phyloP scores from a whole-genome alignment of 257 asterid species.

The Primulina eburnea region DNA sequence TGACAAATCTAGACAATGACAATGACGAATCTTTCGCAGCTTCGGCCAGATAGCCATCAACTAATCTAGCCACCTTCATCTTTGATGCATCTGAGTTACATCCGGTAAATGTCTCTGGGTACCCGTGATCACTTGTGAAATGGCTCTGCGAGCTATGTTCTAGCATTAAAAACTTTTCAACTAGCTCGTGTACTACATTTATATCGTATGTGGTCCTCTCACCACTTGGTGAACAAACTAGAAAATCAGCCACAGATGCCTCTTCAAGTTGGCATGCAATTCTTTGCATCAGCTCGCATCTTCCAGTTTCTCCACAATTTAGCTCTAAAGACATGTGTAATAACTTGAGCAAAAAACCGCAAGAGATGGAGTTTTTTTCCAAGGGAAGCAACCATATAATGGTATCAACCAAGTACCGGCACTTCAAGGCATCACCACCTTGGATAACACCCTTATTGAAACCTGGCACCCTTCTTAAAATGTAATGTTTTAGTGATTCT shows the following conservation, averaged over 20 bases:
- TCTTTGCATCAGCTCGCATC: slow-evolving; percentile 48
- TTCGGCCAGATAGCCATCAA: slow-evolving; percentile 64
- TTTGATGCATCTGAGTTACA: slow-evolving; percentile 66
- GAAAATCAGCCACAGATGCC: slow-evolving; percentile 60
- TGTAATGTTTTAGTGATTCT: slow-evolving; percentile 65
- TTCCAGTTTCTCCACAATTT: slow-evolving; percentile 40
- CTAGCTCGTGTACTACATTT: slow-evolving; percentile 38
- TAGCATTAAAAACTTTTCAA: slow-evolving; percentile 40
- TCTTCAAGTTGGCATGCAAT: slow-evolving; percentile 69
- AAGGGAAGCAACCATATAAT: slow-evolving; percentile 54
- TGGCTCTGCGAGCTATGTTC: slow-evolving; percentile 35
- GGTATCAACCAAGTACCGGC: slow-evolving; percentile 39
- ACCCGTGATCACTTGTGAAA: slow-evolving; percentile 36
- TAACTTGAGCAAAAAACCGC: slow-evolving; percentile 64
- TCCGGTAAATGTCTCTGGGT: slow-evolving; percentile 50
- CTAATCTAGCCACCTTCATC: slow-evolving; percentile 66
- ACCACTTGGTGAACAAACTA: slow-evolving; percentile 40
- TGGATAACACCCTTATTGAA: slow-evolving; percentile 41
- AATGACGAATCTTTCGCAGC: slow-evolving; percentile 58
- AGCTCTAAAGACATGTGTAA: slow-evolving; percentile 45
- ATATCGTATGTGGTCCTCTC: slow-evolving; percentile 46
- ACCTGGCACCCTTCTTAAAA: slow-evolving; percentile 46
- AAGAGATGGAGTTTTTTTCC: slow-evolving; percentile 47
- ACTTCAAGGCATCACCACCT: slow-evolving; percentile 40
- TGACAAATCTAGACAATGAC: slow-evolving; percentile 38